Evolutionary conservation across 1,284 basidiomycete species (phyloP).

Genomic region (Cryptococcus amylolentus): DNA sequence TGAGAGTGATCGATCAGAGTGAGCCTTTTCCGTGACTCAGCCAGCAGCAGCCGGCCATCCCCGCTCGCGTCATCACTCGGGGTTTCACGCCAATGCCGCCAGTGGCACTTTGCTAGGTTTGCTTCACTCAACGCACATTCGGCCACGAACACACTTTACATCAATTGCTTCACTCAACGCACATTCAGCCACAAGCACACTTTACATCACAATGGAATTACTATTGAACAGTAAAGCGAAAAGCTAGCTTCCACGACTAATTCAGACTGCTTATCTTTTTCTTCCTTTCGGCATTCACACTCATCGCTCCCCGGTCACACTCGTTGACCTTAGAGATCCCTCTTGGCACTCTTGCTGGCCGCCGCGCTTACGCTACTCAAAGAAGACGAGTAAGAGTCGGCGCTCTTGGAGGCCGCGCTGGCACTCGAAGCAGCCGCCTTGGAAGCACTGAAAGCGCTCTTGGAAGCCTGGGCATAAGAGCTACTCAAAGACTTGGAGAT

Average conservation of each 20-base stretch:
- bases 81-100: too few species aligned
- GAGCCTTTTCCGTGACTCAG: too few species aligned
- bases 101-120: too few species aligned
- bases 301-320: background rate
- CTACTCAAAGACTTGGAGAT: conserved; percentile 22
- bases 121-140: too few species aligned
- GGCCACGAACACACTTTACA: background rate
- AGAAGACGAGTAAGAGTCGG: conserved; percentile 27
- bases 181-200: too few species aligned
- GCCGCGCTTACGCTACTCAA: conserved; percentile 34
- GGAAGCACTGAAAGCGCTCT: conserved; percentile 28
- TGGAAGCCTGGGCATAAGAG: conserved; percentile 52
- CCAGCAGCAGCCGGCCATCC: too few species aligned
- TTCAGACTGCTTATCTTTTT: background rate
- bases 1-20: too few species aligned
- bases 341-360: conserved; percentile 33
- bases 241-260: background rate
- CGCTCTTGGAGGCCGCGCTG: conserved; percentile 28
- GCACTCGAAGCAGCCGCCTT: conserved; percentile 24
- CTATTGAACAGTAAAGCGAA: background rate
- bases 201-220: background rate
- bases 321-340: conserved; percentile 23
- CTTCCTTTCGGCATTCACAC: conserved; percentile 1
- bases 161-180: too few species aligned
- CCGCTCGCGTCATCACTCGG: too few species aligned